phyloP scores from a whole-genome alignment of 2,329 filamentous ascomycete species.

The Coniella vitis region DNA sequence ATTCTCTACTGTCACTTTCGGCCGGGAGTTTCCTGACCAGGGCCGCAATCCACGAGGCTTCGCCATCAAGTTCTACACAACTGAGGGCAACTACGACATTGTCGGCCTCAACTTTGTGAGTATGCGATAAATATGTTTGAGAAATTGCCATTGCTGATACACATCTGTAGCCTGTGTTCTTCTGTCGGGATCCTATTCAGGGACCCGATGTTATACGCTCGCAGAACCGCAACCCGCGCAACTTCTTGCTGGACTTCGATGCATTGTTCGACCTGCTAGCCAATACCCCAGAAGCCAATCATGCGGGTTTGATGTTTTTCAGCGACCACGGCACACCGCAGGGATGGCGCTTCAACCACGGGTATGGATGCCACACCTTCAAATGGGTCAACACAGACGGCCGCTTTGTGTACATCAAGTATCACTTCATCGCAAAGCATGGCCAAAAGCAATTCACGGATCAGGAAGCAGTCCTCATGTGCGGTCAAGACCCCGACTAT shows the following conservation, averaged over 20 bases:
- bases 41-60: conserved; percentile 59
- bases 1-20: conserved; percentile 9
- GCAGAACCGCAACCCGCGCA: conserved; percentile 5
- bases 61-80: conserved; percentile 56
- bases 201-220: conserved; percentile 32
- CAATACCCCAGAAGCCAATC: conserved; percentile 39
- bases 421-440: conserved; percentile 15
- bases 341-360: conserved; percentile 34
- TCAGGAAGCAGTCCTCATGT: conserved; percentile 4
- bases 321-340: conserved; percentile 42
- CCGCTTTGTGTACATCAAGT: conserved; percentile 13
- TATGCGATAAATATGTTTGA: too few species aligned
- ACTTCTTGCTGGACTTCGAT: conserved; percentile 1
- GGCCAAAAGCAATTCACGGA: conserved; percentile 4
- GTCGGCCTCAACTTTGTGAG: too few species aligned
- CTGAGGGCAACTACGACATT: conserved; percentile 61
- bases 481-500: conserved; percentile 36
- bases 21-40: conserved; percentile 39
- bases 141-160: conserved; percentile 26
- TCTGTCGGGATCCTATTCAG: conserved; percentile 40
- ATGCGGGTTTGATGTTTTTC: conserved; percentile 46
- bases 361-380: conserved; percentile 37
- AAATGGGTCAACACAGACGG: conserved; percentile 38
- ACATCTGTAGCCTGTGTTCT: conserved; percentile 37
- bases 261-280: conserved; percentile 25